A percentile compares a stretch with the other conserved stretches of the same genome.
Evolutionary conservation across 495 filamentous ascomycete genomes (phyloP).

Genomic region (Lasiosphaeria hispida): DNA sequence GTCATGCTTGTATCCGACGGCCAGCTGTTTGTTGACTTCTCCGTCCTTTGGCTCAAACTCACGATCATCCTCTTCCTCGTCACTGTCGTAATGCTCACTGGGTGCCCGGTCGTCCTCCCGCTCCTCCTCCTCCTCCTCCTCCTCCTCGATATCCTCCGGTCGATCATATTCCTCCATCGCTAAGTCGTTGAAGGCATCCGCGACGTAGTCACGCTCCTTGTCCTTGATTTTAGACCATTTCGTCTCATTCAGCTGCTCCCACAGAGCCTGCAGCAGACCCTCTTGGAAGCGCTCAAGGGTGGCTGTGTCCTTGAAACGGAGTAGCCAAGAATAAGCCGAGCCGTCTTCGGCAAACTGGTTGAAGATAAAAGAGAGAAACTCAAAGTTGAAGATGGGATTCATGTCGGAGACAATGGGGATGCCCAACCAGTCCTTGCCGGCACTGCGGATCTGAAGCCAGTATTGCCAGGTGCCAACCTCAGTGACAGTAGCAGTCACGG

Average conservation of each 20-base stretch:
- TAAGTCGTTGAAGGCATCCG: constrained; percentile 94
- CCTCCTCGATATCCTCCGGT: constrained; percentile 63
- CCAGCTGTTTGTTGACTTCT: constrained; percentile 89
- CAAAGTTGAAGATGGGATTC: constrained; percentile 98
- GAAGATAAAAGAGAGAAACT: constrained; percentile 97
- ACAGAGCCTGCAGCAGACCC: constrained; percentile 89
- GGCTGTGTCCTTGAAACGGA: constrained; percentile 82
- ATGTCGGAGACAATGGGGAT: constrained; percentile 82
- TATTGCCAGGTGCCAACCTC: constrained; percentile 93
- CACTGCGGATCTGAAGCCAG: constrained; percentile 84
- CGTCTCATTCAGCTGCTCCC: constrained; percentile 93
- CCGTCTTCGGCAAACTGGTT: constrained; percentile 90
- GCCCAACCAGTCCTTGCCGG: constrained; percentile 82
- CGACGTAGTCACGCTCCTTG: constrained; percentile 86
- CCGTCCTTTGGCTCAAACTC: constrained; percentile 69
- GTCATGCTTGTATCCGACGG: constrained; percentile 98
- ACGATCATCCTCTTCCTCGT: constrained; percentile 88
- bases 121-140: constrained; percentile 62
- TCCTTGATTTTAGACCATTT: constrained; percentile 95
- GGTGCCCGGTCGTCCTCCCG: constrained; percentile 58
- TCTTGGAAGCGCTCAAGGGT: constrained; percentile 87
- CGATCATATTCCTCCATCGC: constrained; percentile 76
- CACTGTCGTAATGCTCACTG: constrained; percentile 75
- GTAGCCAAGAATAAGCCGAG: constrained; percentile 90
- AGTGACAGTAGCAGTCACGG: constrained; percentile 73